Evolutionary conservation across 805 yeast species (phyloP).

Genomic region (Saturnispora gosingensis): DNA sequence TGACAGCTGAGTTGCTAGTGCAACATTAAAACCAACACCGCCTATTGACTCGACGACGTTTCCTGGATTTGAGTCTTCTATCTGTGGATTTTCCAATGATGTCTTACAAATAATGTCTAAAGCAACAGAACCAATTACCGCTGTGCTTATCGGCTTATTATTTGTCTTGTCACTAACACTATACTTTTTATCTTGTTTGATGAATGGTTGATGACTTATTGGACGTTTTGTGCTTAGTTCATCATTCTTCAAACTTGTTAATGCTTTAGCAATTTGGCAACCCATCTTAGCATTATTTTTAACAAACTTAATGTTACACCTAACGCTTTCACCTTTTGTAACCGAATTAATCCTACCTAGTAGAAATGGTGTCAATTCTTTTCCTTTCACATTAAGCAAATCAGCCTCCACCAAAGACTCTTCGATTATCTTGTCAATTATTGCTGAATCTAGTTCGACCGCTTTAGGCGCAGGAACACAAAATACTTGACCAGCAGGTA

Average conservation of each 20-base stretch:
- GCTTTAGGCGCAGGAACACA: constrained; percentile 75
- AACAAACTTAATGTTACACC: constrained; percentile 66
- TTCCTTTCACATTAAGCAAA: constrained; percentile 48
- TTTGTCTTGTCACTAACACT: background rate
- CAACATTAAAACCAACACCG: constrained; percentile 79
- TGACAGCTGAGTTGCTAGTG: constrained; percentile 37
- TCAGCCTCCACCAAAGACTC: constrained; percentile 52
- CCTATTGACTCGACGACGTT: constrained; percentile 45
- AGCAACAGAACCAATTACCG: constrained; percentile 70
- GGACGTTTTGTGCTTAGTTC: background rate
- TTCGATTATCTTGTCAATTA: constrained; percentile 48
- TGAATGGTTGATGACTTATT: background rate
- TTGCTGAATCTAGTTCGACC: constrained; percentile 44
- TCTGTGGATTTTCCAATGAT: constrained; percentile 14
- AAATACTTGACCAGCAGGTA: constrained; percentile 62
- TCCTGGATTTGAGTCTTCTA: constrained; percentile 72
- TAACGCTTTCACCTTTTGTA: constrained; percentile 65
- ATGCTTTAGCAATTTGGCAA: constrained; percentile 51
- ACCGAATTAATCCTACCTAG: constrained; percentile 52
- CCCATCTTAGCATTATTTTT: constrained; percentile 66
- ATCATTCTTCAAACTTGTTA: constrained; percentile 30
- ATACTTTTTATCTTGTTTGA: background rate
- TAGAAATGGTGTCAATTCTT: constrained; percentile 71
- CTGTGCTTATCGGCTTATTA: constrained; percentile 16
- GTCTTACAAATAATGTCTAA: constrained; percentile 58